These are phyloP conservation scores for Annona squamosa DNA, from an alignment of 164 flowering plant species.

Conservation along the genomic window DNA sequence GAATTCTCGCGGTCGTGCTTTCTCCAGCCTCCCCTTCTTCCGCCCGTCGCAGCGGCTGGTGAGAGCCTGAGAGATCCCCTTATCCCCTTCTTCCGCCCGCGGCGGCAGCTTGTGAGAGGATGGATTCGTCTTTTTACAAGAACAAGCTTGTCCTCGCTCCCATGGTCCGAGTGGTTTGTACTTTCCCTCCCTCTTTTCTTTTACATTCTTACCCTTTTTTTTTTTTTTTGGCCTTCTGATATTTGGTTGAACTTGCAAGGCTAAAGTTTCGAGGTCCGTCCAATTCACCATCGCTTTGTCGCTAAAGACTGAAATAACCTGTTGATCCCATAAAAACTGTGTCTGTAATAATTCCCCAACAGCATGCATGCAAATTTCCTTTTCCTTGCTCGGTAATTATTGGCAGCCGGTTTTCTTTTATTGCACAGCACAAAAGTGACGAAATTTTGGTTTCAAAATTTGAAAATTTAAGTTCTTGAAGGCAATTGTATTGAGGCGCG, in stretches of 20 bases:
- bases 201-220: not conserved
- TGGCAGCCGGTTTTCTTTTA: no score
- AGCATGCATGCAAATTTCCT: not conserved
- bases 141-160: constrained; percentile 90
- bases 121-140: constrained; percentile 47
- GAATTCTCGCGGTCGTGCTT: no score
- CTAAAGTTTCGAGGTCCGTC: not conserved
- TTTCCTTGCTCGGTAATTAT: no score
- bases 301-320: not conserved
- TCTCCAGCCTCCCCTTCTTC: not conserved
- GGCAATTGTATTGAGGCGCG: not conserved
- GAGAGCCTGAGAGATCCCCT: no score
- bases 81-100: not conserved
- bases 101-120: constrained; percentile 6
- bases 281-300: not conserved
- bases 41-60: not conserved
- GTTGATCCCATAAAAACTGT: not conserved
- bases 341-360: not conserved
- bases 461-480: no score
- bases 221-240: no score
- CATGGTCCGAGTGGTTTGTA: constrained; percentile 93
- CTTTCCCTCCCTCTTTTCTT: not conserved
- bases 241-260: no score
- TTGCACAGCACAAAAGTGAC: not conserved
- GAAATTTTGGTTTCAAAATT: no score